Conservation (phyloP, 371 early-diverging fungal species). For the Syncephalastrum racemosum region DNA sequence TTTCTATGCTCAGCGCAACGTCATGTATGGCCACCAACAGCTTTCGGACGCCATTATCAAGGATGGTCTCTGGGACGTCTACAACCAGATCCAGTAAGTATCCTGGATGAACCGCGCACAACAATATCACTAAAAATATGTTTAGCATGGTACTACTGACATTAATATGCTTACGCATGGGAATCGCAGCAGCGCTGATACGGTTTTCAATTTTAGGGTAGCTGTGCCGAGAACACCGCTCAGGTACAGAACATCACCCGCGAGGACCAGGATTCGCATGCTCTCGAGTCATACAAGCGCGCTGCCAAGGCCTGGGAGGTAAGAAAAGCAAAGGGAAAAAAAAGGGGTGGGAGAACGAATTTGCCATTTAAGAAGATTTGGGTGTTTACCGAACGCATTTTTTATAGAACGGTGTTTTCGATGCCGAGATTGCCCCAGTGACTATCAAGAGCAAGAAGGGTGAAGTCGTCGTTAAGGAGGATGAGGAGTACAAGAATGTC, state of each 20-base stretch:
- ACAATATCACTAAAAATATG: neutral
- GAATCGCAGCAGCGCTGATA: neutral
- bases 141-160: conserved; percentile 19
- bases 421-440: conserved; percentile 86
- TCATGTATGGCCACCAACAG: conserved; percentile 83
- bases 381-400: neutral
- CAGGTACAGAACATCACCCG: conserved; percentile 79
- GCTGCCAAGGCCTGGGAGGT: conserved; percentile 83
- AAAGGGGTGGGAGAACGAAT: neutral
- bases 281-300: conserved; percentile 81
- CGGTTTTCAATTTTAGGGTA: conserved; percentile 70
- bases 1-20: conserved; percentile 65
- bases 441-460: conserved; percentile 78
- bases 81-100: conserved; percentile 76
- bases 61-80: conserved; percentile 95
- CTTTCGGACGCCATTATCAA: conserved; percentile 85
- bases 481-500: conserved; percentile 88
- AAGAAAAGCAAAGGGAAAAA: conserved; percentile 4
- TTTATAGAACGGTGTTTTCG: conserved; percentile 61
- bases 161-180: neutral
- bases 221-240: conserved; percentile 92
- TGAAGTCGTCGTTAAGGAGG: conserved; percentile 67
- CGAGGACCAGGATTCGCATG: conserved; percentile 89
- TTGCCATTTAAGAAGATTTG: neutral
- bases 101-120: neutral